Conservation (phyloP, 768 basidiomycete species). For the Hygrocybe coccinea region DNA sequence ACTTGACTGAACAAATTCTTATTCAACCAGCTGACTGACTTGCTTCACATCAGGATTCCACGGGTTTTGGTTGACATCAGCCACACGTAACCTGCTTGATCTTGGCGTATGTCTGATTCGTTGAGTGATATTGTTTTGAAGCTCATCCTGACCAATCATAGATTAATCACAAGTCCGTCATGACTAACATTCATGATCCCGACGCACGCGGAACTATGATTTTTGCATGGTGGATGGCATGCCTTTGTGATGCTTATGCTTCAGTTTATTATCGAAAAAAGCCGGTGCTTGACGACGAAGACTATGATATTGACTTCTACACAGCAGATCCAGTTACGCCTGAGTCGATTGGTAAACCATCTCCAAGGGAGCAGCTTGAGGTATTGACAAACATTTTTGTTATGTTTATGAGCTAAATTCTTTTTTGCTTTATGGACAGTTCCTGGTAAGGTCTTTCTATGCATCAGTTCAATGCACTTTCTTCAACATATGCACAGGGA, state of each 20-base stretch:
- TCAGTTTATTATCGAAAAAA: conserved; percentile 82
- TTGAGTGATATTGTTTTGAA: conserved; percentile 3
- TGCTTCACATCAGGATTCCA: conserved; percentile 57
- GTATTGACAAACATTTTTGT: conserved; percentile 34
- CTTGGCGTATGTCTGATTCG: conserved; percentile 50
- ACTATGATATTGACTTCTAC: conserved; percentile 88
- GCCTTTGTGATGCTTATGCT: conserved; percentile 76
- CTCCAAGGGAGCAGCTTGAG: conserved; percentile 76
- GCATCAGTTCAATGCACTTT: neutral
- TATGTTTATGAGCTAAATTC: conserved; percentile 9
- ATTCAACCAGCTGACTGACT: conserved; percentile 14
- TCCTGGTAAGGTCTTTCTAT: conserved; percentile 50
- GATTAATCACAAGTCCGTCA: conserved; percentile 83
- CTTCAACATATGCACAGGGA: conserved; percentile 42
- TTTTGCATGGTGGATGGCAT: conserved; percentile 93
- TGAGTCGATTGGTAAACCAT: conserved; percentile 49
- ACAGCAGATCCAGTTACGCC: conserved; percentile 58
- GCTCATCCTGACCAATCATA: conserved; percentile 25
- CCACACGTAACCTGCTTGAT: conserved; percentile 73
- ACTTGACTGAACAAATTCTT: conserved; percentile 10
- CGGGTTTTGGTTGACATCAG: conserved; percentile 77
- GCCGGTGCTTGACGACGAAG: conserved; percentile 81
- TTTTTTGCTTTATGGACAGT: conserved; percentile 37
- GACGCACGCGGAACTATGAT: conserved; percentile 81
- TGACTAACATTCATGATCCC: conserved; percentile 65